Evolutionary conservation across 768 basidiomycete species (phyloP).

Genomic region (Leccinum uliginosum): DNA sequence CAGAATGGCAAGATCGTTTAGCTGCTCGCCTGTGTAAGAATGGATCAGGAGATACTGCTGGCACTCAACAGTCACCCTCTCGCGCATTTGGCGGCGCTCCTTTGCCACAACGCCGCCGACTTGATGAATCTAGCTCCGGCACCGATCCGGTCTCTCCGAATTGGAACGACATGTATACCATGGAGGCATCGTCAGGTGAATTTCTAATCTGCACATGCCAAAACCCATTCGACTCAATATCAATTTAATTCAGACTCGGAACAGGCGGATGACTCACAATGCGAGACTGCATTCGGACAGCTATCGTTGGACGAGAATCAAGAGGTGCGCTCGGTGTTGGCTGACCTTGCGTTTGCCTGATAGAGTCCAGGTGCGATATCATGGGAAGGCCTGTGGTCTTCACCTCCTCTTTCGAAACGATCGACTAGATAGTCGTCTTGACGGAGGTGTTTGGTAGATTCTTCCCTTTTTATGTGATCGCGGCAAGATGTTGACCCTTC

Average conservation of each 20-base stretch:
- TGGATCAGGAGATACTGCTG: conserved; percentile 4
- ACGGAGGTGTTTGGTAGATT: conserved; percentile 63
- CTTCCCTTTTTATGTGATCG: conserved; percentile 3
- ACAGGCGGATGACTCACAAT: conserved; percentile 38
- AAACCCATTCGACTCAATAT: conserved; percentile 17
- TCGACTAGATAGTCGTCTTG: conserved; percentile 62
- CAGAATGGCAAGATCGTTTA: conserved; percentile 77
- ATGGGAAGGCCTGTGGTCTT: conserved; percentile 73
- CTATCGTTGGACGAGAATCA: conserved; percentile 73
- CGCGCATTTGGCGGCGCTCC: conserved; percentile 33
- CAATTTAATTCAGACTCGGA: conserved; percentile 24
- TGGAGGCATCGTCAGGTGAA: conserved; percentile 40
- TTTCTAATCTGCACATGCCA: neutral
- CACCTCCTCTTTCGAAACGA: conserved; percentile 66
- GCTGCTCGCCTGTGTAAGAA: conserved; percentile 47
- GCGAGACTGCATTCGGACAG: conserved; percentile 60
- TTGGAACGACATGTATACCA: conserved; percentile 59
- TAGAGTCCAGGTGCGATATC: conserved; percentile 68
- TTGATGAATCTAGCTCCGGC: conserved; percentile 26
- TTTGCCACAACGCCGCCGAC: conserved; percentile 43
- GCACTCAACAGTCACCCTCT: conserved; percentile 15
- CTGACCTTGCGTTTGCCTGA: conserved; percentile 10
- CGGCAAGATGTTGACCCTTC: conserved; percentile 12
- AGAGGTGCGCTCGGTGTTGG: conserved; percentile 42
- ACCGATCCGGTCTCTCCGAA: conserved; percentile 31